Conservation (phyloP, 2,329 filamentous ascomycete species). For the Colletotrichum endophyticum region DNA sequence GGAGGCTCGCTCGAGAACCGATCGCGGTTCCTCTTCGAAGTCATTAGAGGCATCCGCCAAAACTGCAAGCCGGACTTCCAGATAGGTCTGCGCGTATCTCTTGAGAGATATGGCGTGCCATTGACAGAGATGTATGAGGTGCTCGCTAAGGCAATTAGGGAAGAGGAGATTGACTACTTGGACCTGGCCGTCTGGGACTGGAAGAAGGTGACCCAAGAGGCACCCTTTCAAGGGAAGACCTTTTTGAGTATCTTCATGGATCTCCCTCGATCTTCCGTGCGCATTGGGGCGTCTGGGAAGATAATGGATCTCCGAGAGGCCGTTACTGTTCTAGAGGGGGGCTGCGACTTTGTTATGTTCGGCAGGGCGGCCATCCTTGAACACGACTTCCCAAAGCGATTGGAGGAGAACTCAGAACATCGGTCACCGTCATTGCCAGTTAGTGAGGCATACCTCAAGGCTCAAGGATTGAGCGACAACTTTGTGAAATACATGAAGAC, state of each 20-base stretch:
- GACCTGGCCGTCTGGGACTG: background rate
- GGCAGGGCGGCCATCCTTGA: background rate
- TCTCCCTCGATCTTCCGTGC: background rate
- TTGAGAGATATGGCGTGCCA: background rate
- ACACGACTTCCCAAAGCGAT: background rate
- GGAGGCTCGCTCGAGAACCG: background rate
- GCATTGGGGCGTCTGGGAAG: background rate
- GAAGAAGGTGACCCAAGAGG: background rate
- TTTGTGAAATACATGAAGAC: background rate
- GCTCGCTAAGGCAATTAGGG: background rate
- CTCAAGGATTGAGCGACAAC: background rate
- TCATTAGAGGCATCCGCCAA: background rate
- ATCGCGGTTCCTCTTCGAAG: background rate
- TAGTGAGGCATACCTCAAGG: background rate
- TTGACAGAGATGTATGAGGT: background rate
- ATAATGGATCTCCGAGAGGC: background rate
- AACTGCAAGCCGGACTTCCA: background rate
- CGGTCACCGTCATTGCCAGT: background rate
- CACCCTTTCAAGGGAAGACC: background rate
- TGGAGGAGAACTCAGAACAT: background rate
- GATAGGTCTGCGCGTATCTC: background rate
- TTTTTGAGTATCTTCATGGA: background rate
- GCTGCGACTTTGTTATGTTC: background rate
- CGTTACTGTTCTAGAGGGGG: background rate
- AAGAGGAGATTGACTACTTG: background rate